phyloP scores from a whole-genome alignment of 192 early-diverging fungal genomes.

The Backusella parvicylindrica region DNA sequence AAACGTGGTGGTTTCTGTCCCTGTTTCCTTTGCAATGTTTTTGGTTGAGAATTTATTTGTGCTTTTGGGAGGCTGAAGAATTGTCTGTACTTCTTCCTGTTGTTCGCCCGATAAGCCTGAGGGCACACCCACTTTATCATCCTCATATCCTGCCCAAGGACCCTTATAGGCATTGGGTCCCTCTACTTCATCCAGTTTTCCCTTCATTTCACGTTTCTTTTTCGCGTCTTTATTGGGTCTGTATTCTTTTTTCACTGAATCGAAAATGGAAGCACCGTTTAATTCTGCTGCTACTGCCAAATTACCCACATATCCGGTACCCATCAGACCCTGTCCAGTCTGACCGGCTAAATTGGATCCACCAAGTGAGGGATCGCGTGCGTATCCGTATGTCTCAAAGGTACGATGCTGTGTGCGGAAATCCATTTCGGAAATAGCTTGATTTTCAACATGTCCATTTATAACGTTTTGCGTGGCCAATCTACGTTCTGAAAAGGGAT shows the following conservation, averaged over 20 bases:
- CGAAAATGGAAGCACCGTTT: conserved; percentile 53
- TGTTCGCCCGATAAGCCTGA: conserved; percentile 56
- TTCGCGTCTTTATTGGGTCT: conserved; percentile 41
- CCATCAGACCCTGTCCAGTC: conserved; percentile 43
- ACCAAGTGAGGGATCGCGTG: conserved; percentile 70
- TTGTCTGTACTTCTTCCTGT: conserved; percentile 30
- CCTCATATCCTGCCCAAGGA: conserved; percentile 94
- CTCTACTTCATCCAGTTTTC: conserved; percentile 69
- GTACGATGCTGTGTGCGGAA: conserved; percentile 87
- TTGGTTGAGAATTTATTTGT: conserved; percentile 11
- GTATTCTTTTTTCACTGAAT: conserved; percentile 36
- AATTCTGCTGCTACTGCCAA: conserved; percentile 45
- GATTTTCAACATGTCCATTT: conserved; percentile 78
- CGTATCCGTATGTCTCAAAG: conserved; percentile 76
- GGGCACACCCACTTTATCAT: conserved; percentile 63
- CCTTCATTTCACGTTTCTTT: conserved; percentile 70
- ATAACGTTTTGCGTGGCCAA: conserved; percentile 50
- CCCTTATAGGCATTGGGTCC: conserved; percentile 80
- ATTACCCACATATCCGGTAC: conserved; percentile 64
- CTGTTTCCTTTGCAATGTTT: conserved; percentile 35
- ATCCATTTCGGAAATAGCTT: conserved; percentile 62
- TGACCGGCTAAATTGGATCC: conserved; percentile 33
- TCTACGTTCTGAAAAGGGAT: conserved; percentile 46
- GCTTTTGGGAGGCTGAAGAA: conserved; percentile 20
- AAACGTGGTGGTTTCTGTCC: conserved; percentile 77